phyloP scores from a whole-genome alignment of 2,329 filamentous ascomycete genomes.

The Periglandula ipomoeae region DNA sequence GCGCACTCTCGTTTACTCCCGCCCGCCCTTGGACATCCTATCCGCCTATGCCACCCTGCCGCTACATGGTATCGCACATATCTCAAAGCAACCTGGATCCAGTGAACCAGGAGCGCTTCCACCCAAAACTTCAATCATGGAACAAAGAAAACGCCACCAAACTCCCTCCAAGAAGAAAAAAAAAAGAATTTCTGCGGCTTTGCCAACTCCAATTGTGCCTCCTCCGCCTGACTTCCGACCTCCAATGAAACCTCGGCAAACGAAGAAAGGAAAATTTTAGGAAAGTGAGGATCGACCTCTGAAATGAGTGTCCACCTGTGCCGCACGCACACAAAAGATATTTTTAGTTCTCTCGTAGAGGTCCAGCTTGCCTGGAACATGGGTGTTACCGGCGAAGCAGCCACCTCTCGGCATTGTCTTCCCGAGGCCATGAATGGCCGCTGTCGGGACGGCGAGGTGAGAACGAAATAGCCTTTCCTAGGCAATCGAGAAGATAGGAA shows the following conservation, averaged over 20 bases:
- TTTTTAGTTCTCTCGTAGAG: not conserved
- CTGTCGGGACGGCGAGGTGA: not conserved
- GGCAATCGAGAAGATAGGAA: not conserved
- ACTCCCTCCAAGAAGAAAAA: not conserved
- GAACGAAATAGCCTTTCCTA: not conserved
- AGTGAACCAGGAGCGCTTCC: not conserved
- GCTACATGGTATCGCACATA: conserved; percentile 1
- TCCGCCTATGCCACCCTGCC: not conserved
- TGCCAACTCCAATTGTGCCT: not conserved
- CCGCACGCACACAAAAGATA: not conserved
- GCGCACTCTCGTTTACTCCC: not conserved
- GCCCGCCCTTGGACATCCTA: not conserved
- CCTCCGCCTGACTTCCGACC: not conserved
- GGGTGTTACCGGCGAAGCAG: not conserved
- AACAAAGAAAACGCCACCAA: conserved; percentile 1
- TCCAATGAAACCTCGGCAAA: not conserved
- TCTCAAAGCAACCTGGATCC: not conserved
- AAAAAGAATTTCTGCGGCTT: not conserved
- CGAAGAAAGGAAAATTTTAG: not conserved
- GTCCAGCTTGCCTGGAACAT: not conserved
- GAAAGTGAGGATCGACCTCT: not conserved
- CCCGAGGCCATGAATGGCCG: not conserved
- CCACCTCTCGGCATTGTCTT: not conserved
- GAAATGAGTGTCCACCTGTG: conserved; percentile 1
- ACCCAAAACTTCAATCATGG: not conserved